Evolutionary conservation across 495 filamentous ascomycete genomes (phyloP).

Genomic region (Aspergillus heteromorphus): DNA sequence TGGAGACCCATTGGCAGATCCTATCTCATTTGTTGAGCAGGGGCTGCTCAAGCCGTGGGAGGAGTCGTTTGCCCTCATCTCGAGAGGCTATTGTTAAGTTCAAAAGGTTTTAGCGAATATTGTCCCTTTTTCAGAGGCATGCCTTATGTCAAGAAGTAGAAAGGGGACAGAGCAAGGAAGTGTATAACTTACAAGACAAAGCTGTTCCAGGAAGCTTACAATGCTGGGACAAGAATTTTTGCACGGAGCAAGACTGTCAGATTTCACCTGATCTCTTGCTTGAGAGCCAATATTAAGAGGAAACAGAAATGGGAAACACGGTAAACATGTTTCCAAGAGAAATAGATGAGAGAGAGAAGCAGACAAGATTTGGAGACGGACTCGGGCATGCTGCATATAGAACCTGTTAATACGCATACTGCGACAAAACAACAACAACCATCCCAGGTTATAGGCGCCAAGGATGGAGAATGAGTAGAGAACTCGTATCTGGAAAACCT

Average conservation of each 20-base stretch:
- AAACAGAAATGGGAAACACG: not conserved
- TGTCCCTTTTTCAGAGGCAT: not conserved
- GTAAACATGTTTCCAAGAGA: not conserved
- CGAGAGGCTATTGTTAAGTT: not conserved
- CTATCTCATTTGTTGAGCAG: slow-evolving; percentile 50
- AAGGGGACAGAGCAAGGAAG: not conserved
- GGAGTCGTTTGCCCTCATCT: slow-evolving; percentile 22
- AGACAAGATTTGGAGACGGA: not conserved
- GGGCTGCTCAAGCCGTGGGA: slow-evolving; percentile 42
- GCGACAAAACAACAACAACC: not conserved
- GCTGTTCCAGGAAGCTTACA: not conserved
- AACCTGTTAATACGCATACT: not conserved
- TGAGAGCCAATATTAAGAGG: not conserved
- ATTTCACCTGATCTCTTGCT: not conserved
- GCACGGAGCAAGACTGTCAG: not conserved
- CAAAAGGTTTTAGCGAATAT: not conserved
- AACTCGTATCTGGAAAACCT: too few relatives aligned
- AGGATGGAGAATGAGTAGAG: not conserved
- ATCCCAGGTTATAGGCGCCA: not conserved
- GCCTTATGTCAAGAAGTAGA: not conserved
- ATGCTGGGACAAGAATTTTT: not conserved
- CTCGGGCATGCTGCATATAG: not conserved
- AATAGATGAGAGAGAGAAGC: not conserved
- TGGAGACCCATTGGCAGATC: slow-evolving; percentile 56
- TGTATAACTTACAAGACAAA: not conserved